phyloP scores from a whole-genome alignment of 2,329 filamentous ascomycete species.

The Phaeosphaeriaceae sp. region DNA sequence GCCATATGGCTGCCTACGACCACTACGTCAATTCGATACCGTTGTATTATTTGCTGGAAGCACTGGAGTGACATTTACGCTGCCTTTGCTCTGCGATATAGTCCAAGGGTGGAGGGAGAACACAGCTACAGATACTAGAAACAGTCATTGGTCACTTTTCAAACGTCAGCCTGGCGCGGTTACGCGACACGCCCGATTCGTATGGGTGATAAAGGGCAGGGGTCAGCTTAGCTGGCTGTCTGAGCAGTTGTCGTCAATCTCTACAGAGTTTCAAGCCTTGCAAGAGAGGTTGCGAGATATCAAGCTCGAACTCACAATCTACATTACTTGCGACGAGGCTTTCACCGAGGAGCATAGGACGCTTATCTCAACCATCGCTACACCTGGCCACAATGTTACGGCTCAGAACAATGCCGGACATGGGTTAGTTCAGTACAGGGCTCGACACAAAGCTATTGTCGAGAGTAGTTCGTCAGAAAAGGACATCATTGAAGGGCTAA shows the following conservation, averaged over 20 bases:
- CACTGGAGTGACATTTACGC: conserved; percentile 65
- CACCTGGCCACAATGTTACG: conserved; percentile 15
- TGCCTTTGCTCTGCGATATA: conserved; percentile 64
- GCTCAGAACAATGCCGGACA: conserved; percentile 13
- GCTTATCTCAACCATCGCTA: conserved; percentile 30
- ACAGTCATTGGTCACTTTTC: conserved; percentile 20
- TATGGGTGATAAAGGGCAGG: conserved; percentile 66
- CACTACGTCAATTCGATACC: conserved; percentile 66
- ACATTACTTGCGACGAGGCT: conserved; percentile 61
- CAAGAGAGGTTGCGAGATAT: conserved; percentile 46
- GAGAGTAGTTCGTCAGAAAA: conserved; percentile 24
- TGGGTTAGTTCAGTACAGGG: conserved; percentile 28
- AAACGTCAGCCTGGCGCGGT: conserved; percentile 38
- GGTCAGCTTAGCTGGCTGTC: conserved; percentile 61
- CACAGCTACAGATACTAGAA: conserved; percentile 6
- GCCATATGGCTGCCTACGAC: conserved; percentile 59
- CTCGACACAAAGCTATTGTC: conserved; percentile 7
- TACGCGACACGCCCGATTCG: conserved; percentile 59
- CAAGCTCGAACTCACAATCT: conserved; percentile 60
- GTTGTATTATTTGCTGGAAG: conserved; percentile 65
- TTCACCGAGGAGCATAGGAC: conserved; percentile 52
- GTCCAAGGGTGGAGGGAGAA: conserved; percentile 54
- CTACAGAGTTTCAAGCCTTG: conserved; percentile 52
- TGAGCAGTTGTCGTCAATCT: conserved; percentile 55
- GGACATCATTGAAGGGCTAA: conserved; percentile 32